A percentile compares a stretch with the other conserved stretches of the same genome.
Conservation (phyloP, 257 asterid species). For the Penstemon eatonii region DNA sequence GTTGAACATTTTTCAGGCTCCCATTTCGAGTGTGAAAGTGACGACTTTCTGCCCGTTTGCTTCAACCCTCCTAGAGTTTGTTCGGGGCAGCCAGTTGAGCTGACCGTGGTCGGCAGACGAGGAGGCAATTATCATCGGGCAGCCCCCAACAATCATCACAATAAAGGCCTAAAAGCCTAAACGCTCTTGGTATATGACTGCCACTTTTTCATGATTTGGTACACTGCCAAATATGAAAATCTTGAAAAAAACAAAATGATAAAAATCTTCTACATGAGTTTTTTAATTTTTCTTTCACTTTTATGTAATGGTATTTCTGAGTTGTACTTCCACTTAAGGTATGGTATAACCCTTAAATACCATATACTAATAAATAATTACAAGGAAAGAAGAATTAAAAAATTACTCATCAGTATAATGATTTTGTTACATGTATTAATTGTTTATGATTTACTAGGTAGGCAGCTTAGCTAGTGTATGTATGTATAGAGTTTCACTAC, state of each 20-base stretch:
- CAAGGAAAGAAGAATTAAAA: no score
- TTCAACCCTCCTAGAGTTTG: slow-evolving; percentile 67
- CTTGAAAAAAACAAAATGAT: not conserved
- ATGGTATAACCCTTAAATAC: slow-evolving; percentile 25
- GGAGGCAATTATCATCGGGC: slow-evolving; percentile 20
- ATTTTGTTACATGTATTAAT: no score
- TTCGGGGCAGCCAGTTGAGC: slow-evolving; percentile 35
- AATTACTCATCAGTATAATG: no score
- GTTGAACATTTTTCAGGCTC: slow-evolving; percentile 36
- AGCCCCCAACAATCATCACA: slow-evolving; percentile 16
- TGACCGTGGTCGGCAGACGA: slow-evolving; percentile 42
- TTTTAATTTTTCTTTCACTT: not conserved
- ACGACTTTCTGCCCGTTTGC: slow-evolving; percentile 49
- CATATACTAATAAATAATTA: not conserved
- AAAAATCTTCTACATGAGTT: not conserved
- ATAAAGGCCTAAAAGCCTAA: not conserved
- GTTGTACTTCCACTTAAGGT: slow-evolving; percentile 22
- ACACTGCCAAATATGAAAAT: slow-evolving; percentile 22
- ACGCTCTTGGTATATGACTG: not conserved
- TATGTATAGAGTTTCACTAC: not conserved
- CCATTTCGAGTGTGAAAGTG: slow-evolving; percentile 43
- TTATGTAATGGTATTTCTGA: slow-evolving; percentile 12
- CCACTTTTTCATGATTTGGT: slow-evolving; percentile 14
- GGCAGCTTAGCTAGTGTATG: no score
- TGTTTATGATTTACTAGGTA: no score